phyloP scores from a whole-genome alignment of 1,139 yeast species.

The Blastobotrys raffinosifermentans region DNA sequence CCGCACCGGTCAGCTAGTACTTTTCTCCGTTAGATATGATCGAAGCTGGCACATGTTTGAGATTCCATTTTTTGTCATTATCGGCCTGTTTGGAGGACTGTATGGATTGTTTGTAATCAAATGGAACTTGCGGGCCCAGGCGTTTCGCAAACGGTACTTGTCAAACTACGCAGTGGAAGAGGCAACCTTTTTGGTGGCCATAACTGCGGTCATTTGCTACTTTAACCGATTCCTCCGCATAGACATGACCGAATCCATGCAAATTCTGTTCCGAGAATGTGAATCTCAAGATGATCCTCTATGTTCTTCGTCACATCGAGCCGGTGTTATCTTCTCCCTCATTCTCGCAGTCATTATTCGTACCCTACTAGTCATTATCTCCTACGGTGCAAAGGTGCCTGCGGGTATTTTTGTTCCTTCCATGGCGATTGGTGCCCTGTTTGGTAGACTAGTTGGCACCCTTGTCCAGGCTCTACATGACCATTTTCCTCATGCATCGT shows the following conservation, averaged over 20 bases:
- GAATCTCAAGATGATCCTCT: constrained; percentile 36
- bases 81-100: constrained; percentile 88
- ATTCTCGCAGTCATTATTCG: constrained; percentile 68
- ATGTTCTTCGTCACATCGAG: constrained; percentile 24
- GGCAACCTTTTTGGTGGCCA: constrained; percentile 56
- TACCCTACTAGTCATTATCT: constrained; percentile 63
- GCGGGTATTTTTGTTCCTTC: constrained; percentile 97
- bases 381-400: constrained; percentile 90
- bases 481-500: constrained; percentile 35
- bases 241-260: constrained; percentile 97
- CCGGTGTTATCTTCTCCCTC: constrained; percentile 43
- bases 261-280: constrained; percentile 81
- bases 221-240: constrained; percentile 72
- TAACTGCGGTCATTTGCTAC: constrained; percentile 75
- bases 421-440: constrained; percentile 94
- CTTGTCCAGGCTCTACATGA: constrained; percentile 54
- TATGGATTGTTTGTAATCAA: constrained; percentile 81
- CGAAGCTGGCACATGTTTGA: constrained; percentile 85
- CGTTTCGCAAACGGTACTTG: constrained; percentile 69
- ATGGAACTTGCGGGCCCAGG: constrained; percentile 70
- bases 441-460: constrained; percentile 80
- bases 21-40: constrained; percentile 84
- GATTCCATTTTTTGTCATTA: constrained; percentile 65
- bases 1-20: constrained; percentile 86
- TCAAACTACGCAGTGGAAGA: constrained; percentile 59